phyloP scores from a whole-genome alignment of 2,329 filamentous ascomycete species.

The Diaporthe batatas region DNA sequence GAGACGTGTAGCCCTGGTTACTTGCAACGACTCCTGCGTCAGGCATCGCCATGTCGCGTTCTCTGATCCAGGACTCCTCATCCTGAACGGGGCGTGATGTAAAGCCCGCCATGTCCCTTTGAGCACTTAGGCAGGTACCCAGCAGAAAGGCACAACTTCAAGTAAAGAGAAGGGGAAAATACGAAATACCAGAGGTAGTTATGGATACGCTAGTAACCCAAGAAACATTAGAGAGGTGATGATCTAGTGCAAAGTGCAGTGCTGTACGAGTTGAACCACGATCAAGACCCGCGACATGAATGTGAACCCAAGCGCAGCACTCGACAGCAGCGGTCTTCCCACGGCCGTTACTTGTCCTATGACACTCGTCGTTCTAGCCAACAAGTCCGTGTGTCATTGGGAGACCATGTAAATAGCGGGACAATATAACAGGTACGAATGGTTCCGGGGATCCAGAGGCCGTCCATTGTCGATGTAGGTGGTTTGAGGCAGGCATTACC shows the following conservation, averaged over 20 bases:
- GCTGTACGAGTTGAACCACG: background rate
- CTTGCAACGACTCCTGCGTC: background rate
- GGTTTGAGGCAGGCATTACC: too few species aligned
- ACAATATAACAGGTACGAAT: background rate
- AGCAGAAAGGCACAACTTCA: background rate
- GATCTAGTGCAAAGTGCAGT: background rate
- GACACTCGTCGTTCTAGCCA: background rate
- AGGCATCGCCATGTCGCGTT: background rate
- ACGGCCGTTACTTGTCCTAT: background rate
- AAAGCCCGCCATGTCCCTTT: background rate
- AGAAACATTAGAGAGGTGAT: background rate
- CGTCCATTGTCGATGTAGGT: background rate
- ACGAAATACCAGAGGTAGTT: background rate
- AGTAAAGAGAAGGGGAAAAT: background rate
- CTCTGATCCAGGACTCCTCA: background rate
- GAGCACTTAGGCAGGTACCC: background rate
- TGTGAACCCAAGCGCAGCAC: background rate
- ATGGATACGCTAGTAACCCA: background rate
- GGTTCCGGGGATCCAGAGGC: background rate
- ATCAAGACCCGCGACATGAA: background rate
- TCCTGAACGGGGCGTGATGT: background rate
- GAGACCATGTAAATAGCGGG: background rate
- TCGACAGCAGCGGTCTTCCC: background rate
- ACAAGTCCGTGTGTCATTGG: background rate
- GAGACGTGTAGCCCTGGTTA: background rate